Evolutionary conservation across 371 early-diverging fungal species (phyloP).

Genomic region (Sporodiniella umbellata): DNA sequence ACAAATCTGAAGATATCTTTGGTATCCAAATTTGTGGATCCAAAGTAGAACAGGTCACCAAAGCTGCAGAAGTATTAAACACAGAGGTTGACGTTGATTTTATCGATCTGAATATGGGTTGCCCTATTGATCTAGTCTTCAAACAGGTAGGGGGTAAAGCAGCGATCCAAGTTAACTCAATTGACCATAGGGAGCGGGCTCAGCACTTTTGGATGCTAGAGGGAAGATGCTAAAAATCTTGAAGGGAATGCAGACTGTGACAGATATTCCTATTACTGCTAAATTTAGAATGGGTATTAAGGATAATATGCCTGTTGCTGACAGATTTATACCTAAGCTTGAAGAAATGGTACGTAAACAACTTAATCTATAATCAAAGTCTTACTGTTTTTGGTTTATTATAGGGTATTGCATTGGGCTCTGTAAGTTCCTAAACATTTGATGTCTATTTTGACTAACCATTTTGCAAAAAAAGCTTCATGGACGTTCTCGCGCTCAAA

Average conservation of each 20-base stretch:
- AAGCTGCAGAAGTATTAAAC: slow-evolving; percentile 71
- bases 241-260: slow-evolving; percentile 65
- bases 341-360: slow-evolving; percentile 51
- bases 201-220: slow-evolving; percentile 70
- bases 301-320: slow-evolving; percentile 64
- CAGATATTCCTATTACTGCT: slow-evolving; percentile 84
- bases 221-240: slow-evolving; percentile 76
- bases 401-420: slow-evolving; percentile 41
- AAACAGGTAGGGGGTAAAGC: slow-evolving; percentile 39
- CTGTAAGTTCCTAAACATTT: slow-evolving; percentile 26
- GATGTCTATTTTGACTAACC: not conserved
- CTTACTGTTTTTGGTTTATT: not conserved
- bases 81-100: slow-evolving; percentile 80
- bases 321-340: slow-evolving; percentile 70
- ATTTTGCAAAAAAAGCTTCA: slow-evolving; percentile 56
- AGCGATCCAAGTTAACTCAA: not conserved
- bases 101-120: slow-evolving; percentile 94
- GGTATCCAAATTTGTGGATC: slow-evolving; percentile 87
- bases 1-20: slow-evolving; percentile 87
- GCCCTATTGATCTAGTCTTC: slow-evolving; percentile 90
- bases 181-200: slow-evolving; percentile 74
- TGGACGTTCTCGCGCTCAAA: slow-evolving; percentile 90
- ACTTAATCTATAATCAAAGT: not conserved
- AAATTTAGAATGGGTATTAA: slow-evolving; percentile 88
- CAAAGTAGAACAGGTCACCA: slow-evolving; percentile 61